Evolutionary conservation across 208 protist species (phyloP).

Genomic region (Acanthamoeba healyi): DNA sequence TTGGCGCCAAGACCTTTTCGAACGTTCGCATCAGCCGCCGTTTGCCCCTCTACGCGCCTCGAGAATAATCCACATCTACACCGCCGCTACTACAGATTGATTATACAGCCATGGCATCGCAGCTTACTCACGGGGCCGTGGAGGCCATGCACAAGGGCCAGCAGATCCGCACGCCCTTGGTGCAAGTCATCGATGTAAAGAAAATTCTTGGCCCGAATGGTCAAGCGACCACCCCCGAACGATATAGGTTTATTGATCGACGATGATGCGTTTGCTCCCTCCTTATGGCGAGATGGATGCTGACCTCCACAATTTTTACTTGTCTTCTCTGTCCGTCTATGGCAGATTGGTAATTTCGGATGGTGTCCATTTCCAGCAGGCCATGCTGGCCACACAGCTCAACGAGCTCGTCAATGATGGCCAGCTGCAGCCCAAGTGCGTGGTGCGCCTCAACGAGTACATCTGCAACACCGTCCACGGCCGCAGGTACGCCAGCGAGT

Average conservation of each 20-base stretch:
- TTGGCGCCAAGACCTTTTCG: neutral
- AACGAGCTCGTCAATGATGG: slow-evolving; percentile 77
- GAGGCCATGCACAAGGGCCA: slow-evolving; percentile 64
- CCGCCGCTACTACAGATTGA: no score
- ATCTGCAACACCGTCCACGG: slow-evolving; percentile 77
- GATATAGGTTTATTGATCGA: slow-evolving; percentile 18
- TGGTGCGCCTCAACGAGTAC: slow-evolving; percentile 78
- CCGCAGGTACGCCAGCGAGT: slow-evolving; percentile 22
- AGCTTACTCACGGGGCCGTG: slow-evolving; percentile 52
- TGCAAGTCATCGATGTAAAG: slow-evolving; percentile 71
- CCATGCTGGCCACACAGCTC: slow-evolving; percentile 82
- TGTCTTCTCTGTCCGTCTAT: no score
- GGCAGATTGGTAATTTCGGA: slow-evolving; percentile 80
- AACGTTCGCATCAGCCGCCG: neutral
- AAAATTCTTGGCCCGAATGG: slow-evolving; percentile 62
- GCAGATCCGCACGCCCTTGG: slow-evolving; percentile 19
- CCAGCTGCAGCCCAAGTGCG: slow-evolving; percentile 18
- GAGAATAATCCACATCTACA: no score
- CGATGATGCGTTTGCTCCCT: neutral
- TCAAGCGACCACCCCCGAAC: slow-evolving; percentile 51
- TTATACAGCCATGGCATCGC: neutral
- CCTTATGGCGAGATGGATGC: no score
- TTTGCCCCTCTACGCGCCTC: no score
- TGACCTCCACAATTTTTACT: neutral
- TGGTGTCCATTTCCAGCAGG: slow-evolving; percentile 73